Percentiles rank a stretch among this genome's conserved stretches.
phyloP scores from a whole-genome alignment of 306 rosid species.

The Malus domestica region ASM211411v1 NC_041790.1:6437501-6438000 shows the following conservation, averaged over 20 bases:
- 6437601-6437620: conserved; percentile 23
- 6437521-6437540: too few species aligned
- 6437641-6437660: conserved; percentile 39
- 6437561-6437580: conserved; percentile 1
- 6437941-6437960: neutral
- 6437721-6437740: conserved; percentile 33
- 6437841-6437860: conserved; percentile 45
- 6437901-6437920: neutral
- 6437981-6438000: neutral
- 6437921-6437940: too few species aligned
- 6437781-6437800: conserved; percentile 69
- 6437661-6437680: conserved; percentile 51
- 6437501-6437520: too few species aligned
- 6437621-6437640: conserved; percentile 62
- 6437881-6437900: neutral
- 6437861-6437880: neutral
- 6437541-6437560: neutral
- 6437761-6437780: conserved; percentile 42
- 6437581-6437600: conserved; percentile 10
- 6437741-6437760: conserved; percentile 40
- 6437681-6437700: conserved; percentile 46
- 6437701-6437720: conserved; percentile 54
- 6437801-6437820: conserved; percentile 58
- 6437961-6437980: too few species aligned
- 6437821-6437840: conserved; percentile 71